phyloP scores from a whole-genome alignment of 2,329 filamentous ascomycete genomes.

The Rhinocladiella similis region DNA sequence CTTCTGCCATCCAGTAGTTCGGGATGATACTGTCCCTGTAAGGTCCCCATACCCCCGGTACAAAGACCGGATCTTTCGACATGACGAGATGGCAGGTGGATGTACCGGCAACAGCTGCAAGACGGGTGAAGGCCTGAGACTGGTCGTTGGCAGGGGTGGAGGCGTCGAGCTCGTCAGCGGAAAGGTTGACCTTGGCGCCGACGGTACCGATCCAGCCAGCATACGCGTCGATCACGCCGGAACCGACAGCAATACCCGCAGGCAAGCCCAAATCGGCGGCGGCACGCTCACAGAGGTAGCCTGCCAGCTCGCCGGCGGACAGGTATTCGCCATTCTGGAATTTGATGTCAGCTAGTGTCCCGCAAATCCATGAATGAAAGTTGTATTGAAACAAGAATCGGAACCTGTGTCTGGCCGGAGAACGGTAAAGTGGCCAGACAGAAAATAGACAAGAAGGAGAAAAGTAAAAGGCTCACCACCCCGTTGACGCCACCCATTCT shows the following conservation, averaged over 20 bases:
- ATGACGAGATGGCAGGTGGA: conserved; percentile 97
- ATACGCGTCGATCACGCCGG: conserved; percentile 96
- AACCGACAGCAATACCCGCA: conserved; percentile 86
- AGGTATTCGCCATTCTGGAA: conserved; percentile 83
- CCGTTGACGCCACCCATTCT: conserved; percentile 92
- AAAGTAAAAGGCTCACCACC: conserved; percentile 69
- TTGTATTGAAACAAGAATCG: too few relatives aligned
- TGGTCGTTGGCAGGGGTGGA: conserved; percentile 76
- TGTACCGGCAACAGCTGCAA: conserved; percentile 92
- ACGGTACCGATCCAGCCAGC: conserved; percentile 98
- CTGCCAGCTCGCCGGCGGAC: conserved; percentile 89
- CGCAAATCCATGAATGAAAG: not conserved
- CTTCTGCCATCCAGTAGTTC: conserved; percentile 94
- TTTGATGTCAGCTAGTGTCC: not conserved
- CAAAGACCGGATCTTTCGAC: conserved; percentile 90
- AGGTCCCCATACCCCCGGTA: conserved; percentile 93
- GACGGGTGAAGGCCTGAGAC: conserved; percentile 86
- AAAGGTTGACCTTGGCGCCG: conserved; percentile 87
- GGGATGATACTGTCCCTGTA: conserved; percentile 93
- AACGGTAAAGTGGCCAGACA: not conserved
- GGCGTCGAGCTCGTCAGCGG: conserved; percentile 65
- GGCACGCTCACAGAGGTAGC: conserved; percentile 79
- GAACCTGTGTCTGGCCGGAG: too few relatives aligned
- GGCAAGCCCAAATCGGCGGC: conserved; percentile 80
- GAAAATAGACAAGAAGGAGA: not conserved